A percentile compares a stretch with the other conserved stretches of the same genome.
Evolutionary conservation across 148 eudicot species (phyloP).

Genomic region (Rhododendron vialii): DNA sequence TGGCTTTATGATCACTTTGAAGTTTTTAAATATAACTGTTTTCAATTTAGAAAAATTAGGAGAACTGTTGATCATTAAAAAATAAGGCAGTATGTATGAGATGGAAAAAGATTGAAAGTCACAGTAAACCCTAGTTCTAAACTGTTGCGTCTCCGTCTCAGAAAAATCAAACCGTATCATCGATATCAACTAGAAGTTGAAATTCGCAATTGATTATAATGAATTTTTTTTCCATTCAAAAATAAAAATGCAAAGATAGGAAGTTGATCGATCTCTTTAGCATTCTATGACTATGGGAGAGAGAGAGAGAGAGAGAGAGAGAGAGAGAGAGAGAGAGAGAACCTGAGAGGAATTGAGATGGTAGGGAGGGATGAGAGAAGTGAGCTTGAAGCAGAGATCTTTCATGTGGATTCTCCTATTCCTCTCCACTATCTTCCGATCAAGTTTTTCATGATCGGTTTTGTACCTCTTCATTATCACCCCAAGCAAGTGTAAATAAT

Average conservation of each 20-base stretch:
- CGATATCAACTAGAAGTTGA: background rate
- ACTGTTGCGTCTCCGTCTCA: background rate
- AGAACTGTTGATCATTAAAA: background rate
- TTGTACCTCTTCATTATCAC: background rate
- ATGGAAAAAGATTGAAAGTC: background rate
- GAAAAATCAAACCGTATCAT: background rate
- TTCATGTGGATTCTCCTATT: constrained; percentile 37
- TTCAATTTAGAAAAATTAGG: background rate
- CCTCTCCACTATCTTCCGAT: constrained; percentile 32
- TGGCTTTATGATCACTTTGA: too few relatives aligned
- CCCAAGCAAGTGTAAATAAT: background rate
- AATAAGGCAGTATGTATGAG: background rate
- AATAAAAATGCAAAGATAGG: background rate
- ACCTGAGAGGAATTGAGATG: constrained; percentile 26
- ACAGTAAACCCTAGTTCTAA: background rate
- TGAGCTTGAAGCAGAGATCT: constrained; percentile 22
- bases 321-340: background rate
- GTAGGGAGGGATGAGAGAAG: constrained; percentile 34
- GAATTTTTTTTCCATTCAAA: too few relatives aligned
- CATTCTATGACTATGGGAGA: background rate
- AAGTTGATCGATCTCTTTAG: background rate
- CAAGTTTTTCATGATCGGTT: background rate
- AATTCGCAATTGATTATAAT: background rate
- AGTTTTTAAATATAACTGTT: too few relatives aligned
- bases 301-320: background rate